phyloP scores from a whole-genome alignment of 805 yeast genomes.

The Schwanniomyces occidentalis region DNA sequence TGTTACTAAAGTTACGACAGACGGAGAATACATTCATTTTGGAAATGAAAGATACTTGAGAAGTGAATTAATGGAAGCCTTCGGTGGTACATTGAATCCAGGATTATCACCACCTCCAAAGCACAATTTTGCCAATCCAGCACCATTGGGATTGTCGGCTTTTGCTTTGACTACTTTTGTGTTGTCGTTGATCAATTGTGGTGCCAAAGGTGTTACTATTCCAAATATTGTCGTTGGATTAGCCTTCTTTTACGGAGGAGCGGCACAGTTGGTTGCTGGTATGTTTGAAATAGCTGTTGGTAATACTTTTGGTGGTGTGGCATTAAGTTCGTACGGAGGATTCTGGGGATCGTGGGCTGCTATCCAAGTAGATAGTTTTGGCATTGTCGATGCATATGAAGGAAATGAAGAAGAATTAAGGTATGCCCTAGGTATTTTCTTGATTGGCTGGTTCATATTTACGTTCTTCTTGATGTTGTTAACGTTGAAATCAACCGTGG shows the following conservation, averaged over 20 bases:
- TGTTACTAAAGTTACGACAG: conserved; percentile 37
- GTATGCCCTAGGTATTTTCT: conserved; percentile 39
- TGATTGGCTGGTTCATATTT: conserved; percentile 45
- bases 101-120: conserved; percentile 50
- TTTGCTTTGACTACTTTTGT: conserved; percentile 71
- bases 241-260: conserved; percentile 73
- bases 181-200: conserved; percentile 60
- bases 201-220: conserved; percentile 65
- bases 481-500: conserved; percentile 45
- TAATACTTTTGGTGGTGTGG: conserved; percentile 74
- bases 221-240: conserved; percentile 63
- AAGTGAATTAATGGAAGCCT: conserved; percentile 61
- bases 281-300: conserved; percentile 76
- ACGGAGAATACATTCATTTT: conserved; percentile 65
- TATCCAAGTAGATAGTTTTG: conserved; percentile 41
- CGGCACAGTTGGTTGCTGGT: conserved; percentile 70
- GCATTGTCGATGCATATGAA: conserved; percentile 36
- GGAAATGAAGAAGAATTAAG: conserved; percentile 21
- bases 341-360: conserved; percentile 80
- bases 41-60: conserved; percentile 71
- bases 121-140: conserved; percentile 62
- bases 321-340: conserved; percentile 62
- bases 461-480: conserved; percentile 42
- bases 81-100: conserved; percentile 83
- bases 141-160: conserved; percentile 71